A percentile compares a stretch with the other conserved stretches of the same genome.
phyloP scores from a whole-genome alignment of 2,329 filamentous ascomycete genomes.

The Aspergillus clavatus region DNA sequence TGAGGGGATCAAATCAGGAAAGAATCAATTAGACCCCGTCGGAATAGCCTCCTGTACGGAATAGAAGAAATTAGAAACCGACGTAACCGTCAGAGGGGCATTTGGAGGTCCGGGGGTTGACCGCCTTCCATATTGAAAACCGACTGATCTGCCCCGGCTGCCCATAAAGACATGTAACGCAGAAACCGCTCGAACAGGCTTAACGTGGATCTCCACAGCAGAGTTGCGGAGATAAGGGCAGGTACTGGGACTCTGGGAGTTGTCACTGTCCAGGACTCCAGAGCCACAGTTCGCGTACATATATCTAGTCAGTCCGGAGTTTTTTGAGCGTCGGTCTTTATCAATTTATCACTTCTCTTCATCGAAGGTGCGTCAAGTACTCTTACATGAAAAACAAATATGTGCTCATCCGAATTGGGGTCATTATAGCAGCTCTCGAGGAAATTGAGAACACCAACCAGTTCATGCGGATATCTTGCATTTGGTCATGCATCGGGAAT shows the following conservation, averaged over 20 bases:
- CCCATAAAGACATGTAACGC: conserved; percentile 4
- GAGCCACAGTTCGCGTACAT: not conserved
- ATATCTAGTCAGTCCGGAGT: not conserved
- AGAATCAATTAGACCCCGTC: conserved; percentile 1
- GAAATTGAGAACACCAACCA: not conserved
- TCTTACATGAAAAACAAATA: not conserved
- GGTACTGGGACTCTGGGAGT: not conserved
- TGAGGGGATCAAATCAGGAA: conserved; percentile 2
- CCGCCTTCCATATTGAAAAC: conserved; percentile 16
- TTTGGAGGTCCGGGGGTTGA: conserved; percentile 15
- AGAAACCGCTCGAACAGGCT: not conserved
- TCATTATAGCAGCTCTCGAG: not conserved
- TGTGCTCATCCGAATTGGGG: not conserved
- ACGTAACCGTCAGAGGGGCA: conserved; percentile 28
- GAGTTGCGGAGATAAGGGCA: conserved; percentile 8
- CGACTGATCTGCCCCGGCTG: conserved; percentile 1
- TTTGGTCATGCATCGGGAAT: not conserved
- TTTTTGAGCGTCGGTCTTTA: too few species aligned
- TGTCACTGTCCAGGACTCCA: not conserved
- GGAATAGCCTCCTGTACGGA: conserved; percentile 9
- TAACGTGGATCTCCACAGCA: conserved; percentile 16
- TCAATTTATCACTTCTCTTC: not conserved
- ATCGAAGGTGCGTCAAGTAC: not conserved
- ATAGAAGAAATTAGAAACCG: conserved; percentile 10
- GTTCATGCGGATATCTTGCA: not conserved